Conservation (phyloP, 1,139 yeast species). For the Kluyveromyces sp. region DNA sequence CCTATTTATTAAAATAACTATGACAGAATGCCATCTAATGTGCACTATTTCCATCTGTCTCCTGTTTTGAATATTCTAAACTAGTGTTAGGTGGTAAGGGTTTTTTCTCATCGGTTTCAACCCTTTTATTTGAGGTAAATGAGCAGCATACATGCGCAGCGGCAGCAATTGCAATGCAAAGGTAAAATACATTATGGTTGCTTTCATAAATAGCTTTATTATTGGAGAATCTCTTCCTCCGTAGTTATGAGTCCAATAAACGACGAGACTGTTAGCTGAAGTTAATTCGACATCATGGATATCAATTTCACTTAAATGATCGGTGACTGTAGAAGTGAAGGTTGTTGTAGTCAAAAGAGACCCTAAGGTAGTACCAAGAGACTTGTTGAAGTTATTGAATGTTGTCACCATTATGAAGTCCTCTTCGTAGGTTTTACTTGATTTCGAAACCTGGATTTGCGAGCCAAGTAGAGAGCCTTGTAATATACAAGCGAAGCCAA, state of each 20-base stretch:
- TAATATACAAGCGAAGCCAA: constrained; percentile 46
- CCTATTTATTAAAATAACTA: too few species aligned
- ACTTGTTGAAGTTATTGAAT: constrained; percentile 14
- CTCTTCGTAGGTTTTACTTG: constrained; percentile 10
- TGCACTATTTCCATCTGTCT: too few species aligned
- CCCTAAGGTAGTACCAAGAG: constrained; percentile 10
- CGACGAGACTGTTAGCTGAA: background rate
- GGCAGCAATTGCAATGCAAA: background rate
- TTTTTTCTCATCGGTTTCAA: background rate
- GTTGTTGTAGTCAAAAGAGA: constrained; percentile 6
- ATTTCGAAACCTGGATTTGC: constrained; percentile 35
- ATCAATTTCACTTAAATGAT: background rate
- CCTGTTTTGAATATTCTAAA: too few species aligned
- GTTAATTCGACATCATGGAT: background rate
- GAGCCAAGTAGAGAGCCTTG: constrained; percentile 47
- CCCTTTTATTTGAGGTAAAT: background rate
- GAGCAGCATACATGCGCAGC: background rate
- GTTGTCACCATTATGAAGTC: constrained; percentile 20
- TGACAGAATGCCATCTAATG: too few species aligned
- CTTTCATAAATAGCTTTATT: background rate
- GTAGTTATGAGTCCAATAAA: background rate
- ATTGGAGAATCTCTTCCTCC: background rate
- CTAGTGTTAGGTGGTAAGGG: too few species aligned
- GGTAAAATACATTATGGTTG: background rate
- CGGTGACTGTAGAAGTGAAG: constrained; percentile 1